A percentile compares a stretch with the other conserved stretches of the same genome.
Evolutionary conservation across 495 filamentous ascomycete species (phyloP).

Genomic region (Lasiosphaeriaceae sp.): DNA sequence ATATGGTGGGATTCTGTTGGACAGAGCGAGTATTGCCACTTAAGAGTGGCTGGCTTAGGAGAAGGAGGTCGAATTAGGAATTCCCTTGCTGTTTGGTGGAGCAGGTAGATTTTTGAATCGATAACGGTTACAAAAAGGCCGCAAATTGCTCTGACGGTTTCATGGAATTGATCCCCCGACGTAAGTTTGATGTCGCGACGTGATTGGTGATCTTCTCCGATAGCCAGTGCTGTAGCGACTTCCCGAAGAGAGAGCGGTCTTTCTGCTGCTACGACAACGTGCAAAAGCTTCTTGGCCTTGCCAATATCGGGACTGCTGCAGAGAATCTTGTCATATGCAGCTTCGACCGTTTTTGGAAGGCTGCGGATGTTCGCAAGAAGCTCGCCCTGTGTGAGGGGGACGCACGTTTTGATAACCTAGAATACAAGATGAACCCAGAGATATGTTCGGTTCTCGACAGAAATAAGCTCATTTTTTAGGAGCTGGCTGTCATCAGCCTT

Average conservation of each 20-base stretch:
- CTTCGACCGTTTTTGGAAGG: not conserved
- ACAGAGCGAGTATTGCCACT: not conserved
- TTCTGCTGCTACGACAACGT: not conserved
- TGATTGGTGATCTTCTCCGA: not conserved
- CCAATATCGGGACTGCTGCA: not conserved
- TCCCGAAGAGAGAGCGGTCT: not conserved
- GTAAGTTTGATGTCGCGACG: not conserved
- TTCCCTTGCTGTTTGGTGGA: slow-evolving; percentile 2
- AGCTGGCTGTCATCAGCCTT: slow-evolving; percentile 1
- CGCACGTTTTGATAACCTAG: not conserved
- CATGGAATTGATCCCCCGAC: not conserved
- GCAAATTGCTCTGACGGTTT: not conserved
- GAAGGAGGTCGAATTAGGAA: not conserved
- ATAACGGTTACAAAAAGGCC: not conserved
- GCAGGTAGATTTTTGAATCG: slow-evolving; percentile 1
- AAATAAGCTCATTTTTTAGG: not conserved
- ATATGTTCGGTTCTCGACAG: slow-evolving; percentile 7
- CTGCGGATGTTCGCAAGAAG: not conserved
- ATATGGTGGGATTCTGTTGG: not conserved
- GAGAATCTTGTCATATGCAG: slow-evolving; percentile 1
- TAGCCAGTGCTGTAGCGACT: not conserved
- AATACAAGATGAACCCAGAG: slow-evolving; percentile 14
- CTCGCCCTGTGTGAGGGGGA: not conserved
- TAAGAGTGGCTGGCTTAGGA: not conserved
- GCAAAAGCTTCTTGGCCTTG: not conserved